These are phyloP conservation scores for Mariannaea sp. DNA, from an alignment of 2,329 filamentous ascomycete genomes.

Conservation along the genomic window DNA sequence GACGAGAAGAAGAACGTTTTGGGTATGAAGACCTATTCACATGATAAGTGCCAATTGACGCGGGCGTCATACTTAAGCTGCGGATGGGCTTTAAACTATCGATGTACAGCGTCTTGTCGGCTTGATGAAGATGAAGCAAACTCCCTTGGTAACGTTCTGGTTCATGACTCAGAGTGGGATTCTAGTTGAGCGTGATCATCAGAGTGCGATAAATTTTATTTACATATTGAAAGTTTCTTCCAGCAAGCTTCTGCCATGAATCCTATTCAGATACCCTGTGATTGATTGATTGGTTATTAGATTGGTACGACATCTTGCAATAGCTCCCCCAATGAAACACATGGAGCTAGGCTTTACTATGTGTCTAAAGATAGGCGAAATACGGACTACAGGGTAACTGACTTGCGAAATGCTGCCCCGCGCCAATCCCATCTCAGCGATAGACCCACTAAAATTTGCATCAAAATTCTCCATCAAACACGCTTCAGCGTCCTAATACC, in stretches of 20 bases:
- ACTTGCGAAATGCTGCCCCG: constrained; percentile 3
- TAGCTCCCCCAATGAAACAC: too few species aligned
- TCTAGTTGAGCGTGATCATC: background rate
- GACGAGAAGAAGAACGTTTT: background rate
- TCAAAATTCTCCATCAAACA: constrained; percentile 25
- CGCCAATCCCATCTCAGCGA: constrained; percentile 5
- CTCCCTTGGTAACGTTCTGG: background rate
- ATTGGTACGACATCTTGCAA: too few species aligned
- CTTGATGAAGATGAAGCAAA: background rate
- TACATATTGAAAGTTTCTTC: too few species aligned
- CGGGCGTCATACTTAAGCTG: constrained; percentile 1
- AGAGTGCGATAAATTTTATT: too few species aligned
- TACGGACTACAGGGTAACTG: constrained; percentile 11
- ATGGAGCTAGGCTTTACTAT: too few species aligned
- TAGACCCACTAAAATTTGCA: constrained; percentile 18
- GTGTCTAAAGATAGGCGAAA: too few species aligned
- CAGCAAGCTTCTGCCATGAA: too few species aligned
- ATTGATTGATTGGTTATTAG: too few species aligned
- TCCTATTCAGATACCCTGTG: too few species aligned
- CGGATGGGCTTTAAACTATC: background rate
- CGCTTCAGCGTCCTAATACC: constrained; percentile 9
- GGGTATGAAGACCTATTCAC: constrained; percentile 1
- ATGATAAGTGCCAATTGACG: constrained; percentile 3
- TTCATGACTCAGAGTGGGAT: constrained; percentile 10
- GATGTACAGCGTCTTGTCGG: constrained; percentile 8